Evolutionary conservation across 2,329 filamentous ascomycete species (phyloP).

Genomic region (Pseudophaeomoniella oleicola): DNA sequence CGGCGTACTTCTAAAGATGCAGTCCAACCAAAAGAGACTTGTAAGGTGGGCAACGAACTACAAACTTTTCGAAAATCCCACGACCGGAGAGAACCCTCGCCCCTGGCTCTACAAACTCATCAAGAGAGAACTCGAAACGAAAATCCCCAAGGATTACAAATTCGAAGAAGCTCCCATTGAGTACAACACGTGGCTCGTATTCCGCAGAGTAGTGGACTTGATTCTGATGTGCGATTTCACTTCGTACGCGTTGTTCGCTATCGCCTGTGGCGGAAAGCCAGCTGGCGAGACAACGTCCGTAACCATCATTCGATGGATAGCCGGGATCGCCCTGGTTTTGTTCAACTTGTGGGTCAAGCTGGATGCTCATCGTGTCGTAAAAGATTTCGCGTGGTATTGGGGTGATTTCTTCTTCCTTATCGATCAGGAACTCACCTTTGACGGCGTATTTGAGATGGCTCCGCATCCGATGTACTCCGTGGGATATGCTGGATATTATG

Average conservation of each 20-base stretch:
- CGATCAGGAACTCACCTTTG: slow-evolving; percentile 93
- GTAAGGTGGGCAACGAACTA: slow-evolving; percentile 78
- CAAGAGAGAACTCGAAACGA: slow-evolving; percentile 82
- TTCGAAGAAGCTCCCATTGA: slow-evolving; percentile 89
- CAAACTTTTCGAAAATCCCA: slow-evolving; percentile 72
- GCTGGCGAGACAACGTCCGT: slow-evolving; percentile 55
- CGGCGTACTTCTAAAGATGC: slow-evolving; percentile 71
- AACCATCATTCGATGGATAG: slow-evolving; percentile 59
- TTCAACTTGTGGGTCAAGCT: slow-evolving; percentile 99
- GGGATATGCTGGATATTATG: slow-evolving; percentile 94
- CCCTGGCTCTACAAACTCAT: slow-evolving; percentile 71
- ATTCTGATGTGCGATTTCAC: slow-evolving; percentile 98
- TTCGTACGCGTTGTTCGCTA: slow-evolving; percentile 90
- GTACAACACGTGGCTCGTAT: slow-evolving; percentile 98
- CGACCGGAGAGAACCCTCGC: slow-evolving; percentile 66
- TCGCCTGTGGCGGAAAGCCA: slow-evolving; percentile 69
- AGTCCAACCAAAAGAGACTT: slow-evolving; percentile 77
- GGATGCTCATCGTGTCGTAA: slow-evolving; percentile 92
- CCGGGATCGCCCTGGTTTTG: slow-evolving; percentile 63
- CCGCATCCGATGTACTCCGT: slow-evolving; percentile 99
- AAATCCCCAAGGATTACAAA: slow-evolving; percentile 84
- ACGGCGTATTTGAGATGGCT: slow-evolving; percentile 97
- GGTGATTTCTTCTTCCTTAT: slow-evolving; percentile 98
- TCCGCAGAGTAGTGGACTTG: slow-evolving; percentile 86
- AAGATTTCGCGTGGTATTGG: slow-evolving; percentile 99